Base-by-base conservation (phyloP, 768 basidiomycete species). In the Rickenella mellea region DNA sequence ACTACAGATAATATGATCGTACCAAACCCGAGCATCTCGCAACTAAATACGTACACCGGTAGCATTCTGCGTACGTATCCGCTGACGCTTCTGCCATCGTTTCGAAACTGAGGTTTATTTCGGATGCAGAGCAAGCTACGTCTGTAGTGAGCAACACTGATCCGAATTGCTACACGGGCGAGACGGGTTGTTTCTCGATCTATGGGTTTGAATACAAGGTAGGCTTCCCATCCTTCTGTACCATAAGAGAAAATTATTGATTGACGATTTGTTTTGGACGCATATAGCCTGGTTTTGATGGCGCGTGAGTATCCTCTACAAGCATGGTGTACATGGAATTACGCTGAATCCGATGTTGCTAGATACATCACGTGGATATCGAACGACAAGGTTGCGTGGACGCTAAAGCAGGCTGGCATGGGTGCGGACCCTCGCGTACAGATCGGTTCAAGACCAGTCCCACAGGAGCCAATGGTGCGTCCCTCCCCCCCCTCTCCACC, bases 281-380 rank as follows among this genome's bases (percentile, higher is more conserved):
- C n/a, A n/a, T n/a, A n/a, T n/a, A n/a, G n/a, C n/a, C n/a, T 8
- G 17, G 17, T 1, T 15, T 24, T 44, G 39, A 39, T 50, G 39
- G 53, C 43, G 47, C 61, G 57, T n/a, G n/a, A n/a, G n/a, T n/a
- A n/a, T 47, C 62, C 64, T 1, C 64, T 63, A 46, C 68, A 71
- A 42, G 64, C 57, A 50, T 64, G 53, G 47, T 40, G 54, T 36
- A 52, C 63, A 42, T 55, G 53, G n/a, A 58, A 59, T 15, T 40
- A 57, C 22, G 44, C 55, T 26, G 24, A 42, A 1, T 51, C 54
- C 14, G 68, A 65, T 2, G 17, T 41, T 1, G 53, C 54, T n/a
- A 67, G 65, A 1, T 94, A 92, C 54, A 88, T 93, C 51, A 75
- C 85, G 2, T 94, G 91, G 91, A 66, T 92, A 44, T 70, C 77